These are phyloP conservation scores for Chloris gayana DNA, from an alignment of 176 grass and related monocot genomes.

Conservation along the genomic window DNA sequence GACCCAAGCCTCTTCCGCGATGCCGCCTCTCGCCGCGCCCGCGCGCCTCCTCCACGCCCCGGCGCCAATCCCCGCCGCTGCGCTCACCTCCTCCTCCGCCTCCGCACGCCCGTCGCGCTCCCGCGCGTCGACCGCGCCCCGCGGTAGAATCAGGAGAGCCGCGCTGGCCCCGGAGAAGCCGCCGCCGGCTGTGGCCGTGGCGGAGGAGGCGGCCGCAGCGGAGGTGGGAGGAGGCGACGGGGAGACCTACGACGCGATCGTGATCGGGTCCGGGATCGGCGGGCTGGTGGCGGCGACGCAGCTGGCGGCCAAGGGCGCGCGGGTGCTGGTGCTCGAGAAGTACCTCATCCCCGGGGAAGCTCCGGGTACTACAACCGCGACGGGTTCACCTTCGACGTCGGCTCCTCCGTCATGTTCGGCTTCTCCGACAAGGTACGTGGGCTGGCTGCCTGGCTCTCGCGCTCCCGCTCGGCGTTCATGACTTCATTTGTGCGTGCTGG, in stretches of 20 bases:
- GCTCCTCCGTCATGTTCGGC: slow-evolving; percentile 94
- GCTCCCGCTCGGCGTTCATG: background rate
- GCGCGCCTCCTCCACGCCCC: background rate
- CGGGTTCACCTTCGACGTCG: slow-evolving; percentile 92
- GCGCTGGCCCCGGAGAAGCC: slow-evolving; percentile 49
- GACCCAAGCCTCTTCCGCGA: background rate
- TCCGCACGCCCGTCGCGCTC: background rate
- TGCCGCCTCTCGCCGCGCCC: slow-evolving; percentile 7
- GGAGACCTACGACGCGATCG: slow-evolving; percentile 70
- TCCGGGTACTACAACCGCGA: slow-evolving; percentile 84
- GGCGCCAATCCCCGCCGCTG: background rate
- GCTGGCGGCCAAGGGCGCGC: slow-evolving; percentile 75
- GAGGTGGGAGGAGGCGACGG: background rate
- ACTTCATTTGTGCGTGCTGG: too few species aligned
- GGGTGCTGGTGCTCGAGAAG: slow-evolving; percentile 93
- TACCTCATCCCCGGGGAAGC: slow-evolving; percentile 92
- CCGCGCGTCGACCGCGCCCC: background rate
- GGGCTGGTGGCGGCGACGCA: slow-evolving; percentile 87
- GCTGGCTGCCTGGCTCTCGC: background rate
- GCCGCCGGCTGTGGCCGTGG: slow-evolving; percentile 35
- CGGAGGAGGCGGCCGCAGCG: slow-evolving; percentile 9
- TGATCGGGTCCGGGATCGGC: slow-evolving; percentile 85
- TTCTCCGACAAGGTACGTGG: slow-evolving; percentile 80
- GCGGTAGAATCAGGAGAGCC: background rate
- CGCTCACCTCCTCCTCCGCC: background rate